phyloP scores from a whole-genome alignment of 257 asterid genomes.

The Osmanthus fragrans region DNA sequence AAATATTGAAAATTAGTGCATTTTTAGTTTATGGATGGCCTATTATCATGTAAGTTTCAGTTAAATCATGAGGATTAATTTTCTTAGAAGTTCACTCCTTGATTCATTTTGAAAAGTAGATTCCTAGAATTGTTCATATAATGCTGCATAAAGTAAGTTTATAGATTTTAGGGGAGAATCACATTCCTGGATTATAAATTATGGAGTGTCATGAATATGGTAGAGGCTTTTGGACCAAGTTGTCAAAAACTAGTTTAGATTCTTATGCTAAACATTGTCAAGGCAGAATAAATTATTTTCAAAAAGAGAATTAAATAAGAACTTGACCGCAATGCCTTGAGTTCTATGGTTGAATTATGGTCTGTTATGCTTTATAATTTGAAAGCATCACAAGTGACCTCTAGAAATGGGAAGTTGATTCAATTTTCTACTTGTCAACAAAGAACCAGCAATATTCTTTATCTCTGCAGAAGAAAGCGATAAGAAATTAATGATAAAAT shows the following conservation, averaged over 20 bases:
- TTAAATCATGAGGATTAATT: not conserved
- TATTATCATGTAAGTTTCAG: not conserved
- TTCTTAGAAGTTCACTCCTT: not conserved
- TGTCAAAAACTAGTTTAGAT: too few species aligned
- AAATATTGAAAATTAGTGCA: not conserved
- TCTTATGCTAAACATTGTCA: not conserved
- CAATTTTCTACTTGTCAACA: not conserved
- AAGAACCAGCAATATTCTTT: not conserved
- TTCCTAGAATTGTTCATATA: not conserved
- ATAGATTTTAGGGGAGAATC: not conserved
- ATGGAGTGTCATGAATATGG: not conserved
- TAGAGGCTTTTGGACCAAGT: not conserved
- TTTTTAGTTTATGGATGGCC: not conserved
- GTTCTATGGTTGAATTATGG: not conserved
- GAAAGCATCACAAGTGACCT: not conserved
- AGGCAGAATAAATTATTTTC: not conserved
- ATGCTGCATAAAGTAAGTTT: not conserved
- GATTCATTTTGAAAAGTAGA: not conserved
- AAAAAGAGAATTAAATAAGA: not conserved
- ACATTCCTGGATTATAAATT: not conserved
- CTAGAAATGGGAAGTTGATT: not conserved
- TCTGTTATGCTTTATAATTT: not conserved
- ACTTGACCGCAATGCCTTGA: not conserved
- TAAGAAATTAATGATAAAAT: not conserved
- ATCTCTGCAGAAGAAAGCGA: not conserved